Conservation (phyloP, 352 stramenopile species). For the Globisporangium paddicum region DNA sequence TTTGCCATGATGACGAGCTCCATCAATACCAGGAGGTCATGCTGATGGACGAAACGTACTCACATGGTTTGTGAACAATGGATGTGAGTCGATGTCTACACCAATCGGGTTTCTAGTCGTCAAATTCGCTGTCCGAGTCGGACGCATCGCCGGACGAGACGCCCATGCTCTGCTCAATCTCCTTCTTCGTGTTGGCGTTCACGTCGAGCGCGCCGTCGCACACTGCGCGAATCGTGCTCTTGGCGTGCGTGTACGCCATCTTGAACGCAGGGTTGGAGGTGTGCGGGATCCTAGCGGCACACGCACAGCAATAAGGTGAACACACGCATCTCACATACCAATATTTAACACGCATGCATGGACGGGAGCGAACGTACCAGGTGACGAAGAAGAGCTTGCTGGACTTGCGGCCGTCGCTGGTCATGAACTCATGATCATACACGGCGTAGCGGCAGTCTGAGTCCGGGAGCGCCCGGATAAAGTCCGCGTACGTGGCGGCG, state of each 20-base stretch:
- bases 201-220: slow-evolving; percentile 80
- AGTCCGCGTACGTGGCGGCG: slow-evolving; percentile 43
- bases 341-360: not conserved
- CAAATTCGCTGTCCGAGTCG: slow-evolving; percentile 85
- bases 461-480: slow-evolving; percentile 60
- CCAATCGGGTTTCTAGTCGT: slow-evolving; percentile 38
- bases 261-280: slow-evolving; percentile 81
- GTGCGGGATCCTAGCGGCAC: slow-evolving; percentile 48
- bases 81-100: not conserved
- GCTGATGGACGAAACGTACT: not conserved
- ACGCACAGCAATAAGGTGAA: not conserved
- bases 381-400: slow-evolving; percentile 88
- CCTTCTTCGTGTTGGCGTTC: slow-evolving; percentile 69
- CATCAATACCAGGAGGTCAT: not conserved
- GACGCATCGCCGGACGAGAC: slow-evolving; percentile 52
- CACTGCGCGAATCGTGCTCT: slow-evolving; percentile 69
- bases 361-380: slow-evolving; percentile 38
- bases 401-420: slow-evolving; percentile 73
- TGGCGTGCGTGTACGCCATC: slow-evolving; percentile 88
- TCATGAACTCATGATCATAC: slow-evolving; percentile 83
- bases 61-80: not conserved
- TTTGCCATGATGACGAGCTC: not conserved
- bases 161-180: slow-evolving; percentile 63
- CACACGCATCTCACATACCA: no score
- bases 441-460: slow-evolving; percentile 84